A percentile compares a stretch with the other conserved stretches of the same genome.
phyloP scores from a whole-genome alignment of 139 green algal species.

The Closterium sp. region DNA sequence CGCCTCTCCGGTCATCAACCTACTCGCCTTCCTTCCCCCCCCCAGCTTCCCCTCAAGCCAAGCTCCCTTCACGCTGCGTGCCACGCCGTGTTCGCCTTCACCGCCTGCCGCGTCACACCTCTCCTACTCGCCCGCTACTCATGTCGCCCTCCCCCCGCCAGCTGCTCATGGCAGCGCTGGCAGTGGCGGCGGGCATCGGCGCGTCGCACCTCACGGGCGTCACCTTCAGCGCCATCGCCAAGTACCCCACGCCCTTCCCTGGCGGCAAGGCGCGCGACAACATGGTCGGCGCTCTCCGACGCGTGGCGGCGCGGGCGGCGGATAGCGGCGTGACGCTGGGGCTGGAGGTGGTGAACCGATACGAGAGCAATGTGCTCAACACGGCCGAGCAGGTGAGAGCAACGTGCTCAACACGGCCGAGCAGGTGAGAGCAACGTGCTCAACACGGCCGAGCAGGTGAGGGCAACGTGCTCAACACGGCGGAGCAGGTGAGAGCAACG shows the following conservation, averaged over 20 bases:
- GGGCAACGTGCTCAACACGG: neutral
- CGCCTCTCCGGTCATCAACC: neutral
- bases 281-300: constrained; percentile 6
- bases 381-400: constrained; percentile 36
- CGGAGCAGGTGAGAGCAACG: too few species aligned
- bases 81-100: neutral
- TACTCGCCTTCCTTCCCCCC: too few species aligned
- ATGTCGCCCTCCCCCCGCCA: neutral
- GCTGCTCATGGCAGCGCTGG: constrained; percentile 36
- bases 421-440: neutral
- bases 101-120: neutral
- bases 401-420: constrained; percentile 44
- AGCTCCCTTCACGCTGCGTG: neutral
- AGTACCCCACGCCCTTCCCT: constrained; percentile 30
- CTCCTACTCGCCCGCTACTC: neutral
- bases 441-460: neutral
- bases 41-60: neutral
- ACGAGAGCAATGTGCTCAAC: constrained; percentile 52
- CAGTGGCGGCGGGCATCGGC: constrained; percentile 11
- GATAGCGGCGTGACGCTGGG: constrained; percentile 31
- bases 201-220: constrained; percentile 15
- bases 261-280: constrained; percentile 7
- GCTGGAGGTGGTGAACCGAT: constrained; percentile 52
- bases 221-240: constrained; percentile 34
- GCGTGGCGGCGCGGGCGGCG: constrained; percentile 10